Conservation (phyloP, 176 grass and related monocot genomes). For the Guadua angustifolia region DNA sequence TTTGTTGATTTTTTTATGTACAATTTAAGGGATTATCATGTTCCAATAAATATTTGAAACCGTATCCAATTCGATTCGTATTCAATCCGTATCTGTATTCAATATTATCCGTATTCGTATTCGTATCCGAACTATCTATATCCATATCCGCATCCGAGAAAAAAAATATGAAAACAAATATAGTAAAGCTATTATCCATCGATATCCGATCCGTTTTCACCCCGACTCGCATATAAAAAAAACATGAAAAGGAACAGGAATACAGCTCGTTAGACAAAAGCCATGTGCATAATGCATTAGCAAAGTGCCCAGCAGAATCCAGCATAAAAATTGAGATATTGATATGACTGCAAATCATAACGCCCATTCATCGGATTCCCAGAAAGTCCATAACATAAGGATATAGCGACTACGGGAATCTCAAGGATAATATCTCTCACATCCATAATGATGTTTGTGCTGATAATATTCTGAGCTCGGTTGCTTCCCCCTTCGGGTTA, state of each 20-base stretch:
- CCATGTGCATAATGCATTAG: neutral
- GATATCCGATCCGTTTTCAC: too few relatives aligned
- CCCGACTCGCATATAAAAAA: too few relatives aligned
- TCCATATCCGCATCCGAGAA: too few relatives aligned
- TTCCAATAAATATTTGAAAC: too few relatives aligned
- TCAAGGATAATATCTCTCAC: neutral
- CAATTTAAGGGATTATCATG: too few relatives aligned
- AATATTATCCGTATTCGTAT: too few relatives aligned
- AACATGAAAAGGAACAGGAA: neutral
- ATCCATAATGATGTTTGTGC: neutral
- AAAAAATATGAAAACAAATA: too few relatives aligned
- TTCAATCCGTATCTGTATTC: too few relatives aligned
- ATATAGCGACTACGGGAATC: neutral
- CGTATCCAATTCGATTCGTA: too few relatives aligned
- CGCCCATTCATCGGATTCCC: neutral
- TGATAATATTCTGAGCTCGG: slow-evolving; percentile 6
- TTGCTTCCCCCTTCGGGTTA: neutral
- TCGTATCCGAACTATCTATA: too few relatives aligned
- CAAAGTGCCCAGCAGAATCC: neutral
- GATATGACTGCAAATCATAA: slow-evolving; percentile 33
- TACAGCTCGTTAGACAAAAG: neutral
- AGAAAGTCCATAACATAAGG: slow-evolving; percentile 2
- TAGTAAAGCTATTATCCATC: too few relatives aligned
- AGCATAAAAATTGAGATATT: neutral
- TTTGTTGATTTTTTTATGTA: too few relatives aligned